A percentile compares a stretch with the other conserved stretches of the same genome.
phyloP scores from a whole-genome alignment of 2,329 filamentous ascomycete species.

The Didymella sp. region DNA sequence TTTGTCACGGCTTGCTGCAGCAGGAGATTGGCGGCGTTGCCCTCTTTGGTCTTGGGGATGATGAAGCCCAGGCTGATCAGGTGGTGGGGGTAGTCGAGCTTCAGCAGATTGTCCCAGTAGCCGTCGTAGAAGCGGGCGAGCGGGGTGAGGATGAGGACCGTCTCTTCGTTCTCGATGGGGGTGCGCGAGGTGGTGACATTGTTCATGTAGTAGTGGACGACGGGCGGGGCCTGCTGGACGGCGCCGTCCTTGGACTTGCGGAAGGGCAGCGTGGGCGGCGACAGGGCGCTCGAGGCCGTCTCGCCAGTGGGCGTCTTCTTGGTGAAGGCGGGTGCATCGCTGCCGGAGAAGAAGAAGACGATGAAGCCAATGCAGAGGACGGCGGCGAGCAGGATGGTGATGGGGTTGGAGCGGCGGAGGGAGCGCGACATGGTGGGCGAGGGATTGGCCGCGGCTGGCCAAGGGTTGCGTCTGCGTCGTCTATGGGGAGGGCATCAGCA shows the following conservation, averaged over 20 bases:
- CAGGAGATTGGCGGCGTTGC: slow-evolving; percentile 81
- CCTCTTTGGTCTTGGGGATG: slow-evolving; percentile 89
- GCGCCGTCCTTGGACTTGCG: slow-evolving; percentile 67
- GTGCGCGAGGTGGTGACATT: slow-evolving; percentile 83
- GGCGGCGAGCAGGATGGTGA: slow-evolving; percentile 74
- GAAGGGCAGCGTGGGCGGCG: slow-evolving; percentile 76
- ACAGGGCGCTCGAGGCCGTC: slow-evolving; percentile 73
- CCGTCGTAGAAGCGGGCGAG: slow-evolving; percentile 90
- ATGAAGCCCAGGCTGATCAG: slow-evolving; percentile 96
- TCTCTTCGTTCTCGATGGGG: slow-evolving; percentile 80
- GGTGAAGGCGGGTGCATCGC: slow-evolving; percentile 59
- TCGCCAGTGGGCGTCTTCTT: slow-evolving; percentile 58
- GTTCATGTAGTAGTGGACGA: slow-evolving; percentile 93
- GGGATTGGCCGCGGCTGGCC: slow-evolving; percentile 32
- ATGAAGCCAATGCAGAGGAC: slow-evolving; percentile 71
- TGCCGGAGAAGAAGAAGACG: slow-evolving; percentile 68
- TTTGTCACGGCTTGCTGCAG: slow-evolving; percentile 85
- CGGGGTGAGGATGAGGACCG: slow-evolving; percentile 88
- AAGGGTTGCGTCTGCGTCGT: slow-evolving; percentile 30
- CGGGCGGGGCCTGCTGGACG: slow-evolving; percentile 74
- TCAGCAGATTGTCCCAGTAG: slow-evolving; percentile 93
- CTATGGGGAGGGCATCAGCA: slow-evolving; percentile 46
- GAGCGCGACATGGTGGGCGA: slow-evolving; percentile 64
- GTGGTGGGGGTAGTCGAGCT: slow-evolving; percentile 87
- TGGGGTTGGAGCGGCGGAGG: slow-evolving; percentile 79